phyloP scores from a whole-genome alignment of 73 alveolate genomes.

The Stentor coeruleus region DNA sequence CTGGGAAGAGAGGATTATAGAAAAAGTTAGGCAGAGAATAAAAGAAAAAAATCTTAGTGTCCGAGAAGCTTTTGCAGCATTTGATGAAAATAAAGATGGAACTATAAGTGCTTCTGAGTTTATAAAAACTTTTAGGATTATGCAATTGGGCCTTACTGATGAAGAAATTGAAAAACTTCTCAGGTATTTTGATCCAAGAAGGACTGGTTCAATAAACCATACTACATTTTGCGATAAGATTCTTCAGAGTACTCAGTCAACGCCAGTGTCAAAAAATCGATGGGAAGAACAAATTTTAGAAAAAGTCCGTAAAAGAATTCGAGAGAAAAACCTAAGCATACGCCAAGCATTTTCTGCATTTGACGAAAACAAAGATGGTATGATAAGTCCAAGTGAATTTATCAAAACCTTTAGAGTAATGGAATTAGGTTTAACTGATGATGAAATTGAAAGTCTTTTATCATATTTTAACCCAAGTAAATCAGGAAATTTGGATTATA shows the following conservation, averaged over 20 bases:
- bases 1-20: neutral
- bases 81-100: conserved; percentile 39
- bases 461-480: neutral
- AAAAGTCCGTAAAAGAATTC: neutral
- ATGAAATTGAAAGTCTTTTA: conserved; percentile 5
- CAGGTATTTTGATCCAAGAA: neutral
- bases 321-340: neutral
- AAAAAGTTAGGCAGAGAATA: neutral
- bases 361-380: conserved; percentile 28
- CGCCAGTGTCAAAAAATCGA: no score
- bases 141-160: conserved; percentile 27
- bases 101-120: conserved; percentile 31
- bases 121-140: conserved; percentile 17
- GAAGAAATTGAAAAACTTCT: neutral
- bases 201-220: neutral
- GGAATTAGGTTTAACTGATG: conserved; percentile 3
- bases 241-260: neutral
- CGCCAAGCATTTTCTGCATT: conserved; percentile 1
- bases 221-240: neutral
- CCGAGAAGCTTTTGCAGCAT: conserved; percentile 39
- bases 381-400: neutral
- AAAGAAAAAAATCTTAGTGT: neutral
- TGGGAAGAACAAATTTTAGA: conserved; percentile 3
- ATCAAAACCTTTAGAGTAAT: neutral
- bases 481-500: conserved; percentile 1